Percentiles rank a stretch among this genome's conserved stretches.
Evolutionary conservation across 2,329 filamentous ascomycete species (phyloP).

Genomic region (Penicillium sp.): DNA sequence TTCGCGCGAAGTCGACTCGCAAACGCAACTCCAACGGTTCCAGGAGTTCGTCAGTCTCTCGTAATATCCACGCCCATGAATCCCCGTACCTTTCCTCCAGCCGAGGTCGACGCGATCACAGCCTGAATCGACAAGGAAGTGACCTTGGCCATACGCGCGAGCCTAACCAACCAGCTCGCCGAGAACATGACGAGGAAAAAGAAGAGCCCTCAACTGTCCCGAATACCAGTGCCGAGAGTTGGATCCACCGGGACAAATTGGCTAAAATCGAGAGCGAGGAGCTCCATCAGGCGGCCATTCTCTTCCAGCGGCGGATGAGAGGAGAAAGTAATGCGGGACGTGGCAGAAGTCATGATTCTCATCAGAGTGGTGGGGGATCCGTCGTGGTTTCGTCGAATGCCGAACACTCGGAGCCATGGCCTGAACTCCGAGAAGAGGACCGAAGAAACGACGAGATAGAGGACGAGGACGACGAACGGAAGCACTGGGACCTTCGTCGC

Average conservation of each 20-base stretch:
- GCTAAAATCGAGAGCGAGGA: conserved; percentile 49
- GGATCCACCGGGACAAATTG: conserved; percentile 49
- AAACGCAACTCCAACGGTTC: conserved; percentile 35
- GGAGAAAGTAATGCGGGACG: conserved; percentile 33
- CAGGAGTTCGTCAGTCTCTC: conserved; percentile 37
- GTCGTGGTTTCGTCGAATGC: conserved; percentile 20
- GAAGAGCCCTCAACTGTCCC: conserved; percentile 15
- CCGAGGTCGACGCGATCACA: conserved; percentile 33
- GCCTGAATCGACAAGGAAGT: conserved; percentile 34
- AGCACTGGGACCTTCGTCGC: conserved; percentile 65
- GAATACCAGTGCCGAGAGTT: conserved; percentile 37
- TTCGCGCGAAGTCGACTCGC: conserved; percentile 25
- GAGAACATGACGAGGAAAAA: conserved; percentile 20
- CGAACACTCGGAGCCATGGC: conserved; percentile 35
- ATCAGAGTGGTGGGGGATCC: conserved; percentile 24
- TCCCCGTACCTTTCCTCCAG: conserved; percentile 21
- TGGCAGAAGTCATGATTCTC: conserved; percentile 36
- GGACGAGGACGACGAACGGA: conserved; percentile 36
- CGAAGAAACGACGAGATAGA: conserved; percentile 39
- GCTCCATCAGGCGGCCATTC: conserved; percentile 44
- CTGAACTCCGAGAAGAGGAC: conserved; percentile 29
- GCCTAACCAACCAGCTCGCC: conserved; percentile 18
- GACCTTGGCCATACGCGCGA: conserved; percentile 38
- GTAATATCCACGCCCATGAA: conserved; percentile 28
- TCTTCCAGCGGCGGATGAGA: conserved; percentile 37